Base-by-base conservation (phyloP, 768 basidiomycete species). In the Podaxis pistillaris region DNA sequence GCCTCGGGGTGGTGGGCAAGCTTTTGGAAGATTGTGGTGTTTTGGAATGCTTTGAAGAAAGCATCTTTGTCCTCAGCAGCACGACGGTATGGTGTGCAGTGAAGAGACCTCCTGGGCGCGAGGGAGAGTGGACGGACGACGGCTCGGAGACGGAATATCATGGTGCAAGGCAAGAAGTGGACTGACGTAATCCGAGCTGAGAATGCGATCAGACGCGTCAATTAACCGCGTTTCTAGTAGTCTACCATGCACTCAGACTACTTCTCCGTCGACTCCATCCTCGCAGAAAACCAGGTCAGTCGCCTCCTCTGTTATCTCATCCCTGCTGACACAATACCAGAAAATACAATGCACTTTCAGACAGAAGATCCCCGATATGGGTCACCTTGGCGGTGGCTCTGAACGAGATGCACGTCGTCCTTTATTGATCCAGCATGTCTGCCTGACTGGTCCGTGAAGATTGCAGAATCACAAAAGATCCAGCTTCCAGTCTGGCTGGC, bases 301-400 rank as follows among this genome's bases (percentile, higher is more conserved):
- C 51, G 58, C 41, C 19, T 41, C 36, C 19, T 40, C 37, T 58
- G 8, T 26, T 19, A 58, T 17, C 17, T 13, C 2, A 37, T 33
- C 9, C 38, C 26, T 30, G 44, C 56, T 61, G 15, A 56, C 38
- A 11, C 38, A 24, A 49, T 24, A 19, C 2, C 62, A 96, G 93
- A 97, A 94, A 83, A 81, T 98, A 40, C 92, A 94, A 77, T 97
- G 95, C 73, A 93, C 90, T 2, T 96, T 98, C 80, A 91, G 92
- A 68, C 80, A 91, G 49, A 88, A 89, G 62, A 87, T 97, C 17
- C 86, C 88, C 6, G 86, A 88, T 64, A 87, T 97, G 80, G 95
- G 95, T 1, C 93, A 96, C 71, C 83, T 97, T 11, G 92, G 91
- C 50, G 93, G 93, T 52, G 92, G 93, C 26, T 84, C 84, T 58